Percentiles rank a stretch among this genome's conserved stretches.
Evolutionary conservation across 1,139 yeast genomes (phyloP).

Genomic region (Yamadazyma spencermartinsiae): DNA sequence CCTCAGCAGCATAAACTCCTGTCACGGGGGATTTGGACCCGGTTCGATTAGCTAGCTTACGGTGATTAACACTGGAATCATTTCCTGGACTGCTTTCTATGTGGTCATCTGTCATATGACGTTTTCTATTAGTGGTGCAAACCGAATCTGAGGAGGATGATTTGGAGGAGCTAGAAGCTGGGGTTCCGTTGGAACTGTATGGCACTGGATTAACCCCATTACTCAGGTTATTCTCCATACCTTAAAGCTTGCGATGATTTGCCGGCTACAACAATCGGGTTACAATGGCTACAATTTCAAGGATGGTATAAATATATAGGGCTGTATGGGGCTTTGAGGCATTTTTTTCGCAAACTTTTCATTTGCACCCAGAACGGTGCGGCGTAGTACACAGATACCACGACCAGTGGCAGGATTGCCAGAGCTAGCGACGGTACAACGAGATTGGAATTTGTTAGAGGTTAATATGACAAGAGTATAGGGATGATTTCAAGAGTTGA

Average conservation of each 20-base stretch:
- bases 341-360: slow-evolving; percentile 1
- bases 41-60: not conserved
- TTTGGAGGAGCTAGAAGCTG: not conserved
- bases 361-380: slow-evolving; percentile 1
- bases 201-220: not conserved
- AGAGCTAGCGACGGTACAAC: no score
- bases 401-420: no score
- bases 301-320: not conserved
- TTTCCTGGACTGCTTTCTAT: no score
- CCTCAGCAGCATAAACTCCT: no score
- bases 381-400: no score
- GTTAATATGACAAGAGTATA: no score
- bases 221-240: not conserved
- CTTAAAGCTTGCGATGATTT: no score
- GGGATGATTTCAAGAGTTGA: no score
- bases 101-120: slow-evolving; percentile 2
- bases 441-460: no score
- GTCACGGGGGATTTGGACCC: not conserved
- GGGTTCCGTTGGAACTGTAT: not conserved
- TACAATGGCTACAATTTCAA: no score
- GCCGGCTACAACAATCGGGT: no score
- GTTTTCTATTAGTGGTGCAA: not conserved
- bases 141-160: not conserved
- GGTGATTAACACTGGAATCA: no score
- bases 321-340: not conserved